Base-by-base conservation (phyloP, 768 basidiomycete species). In the Omphalotus guepiniiformis region DNA sequence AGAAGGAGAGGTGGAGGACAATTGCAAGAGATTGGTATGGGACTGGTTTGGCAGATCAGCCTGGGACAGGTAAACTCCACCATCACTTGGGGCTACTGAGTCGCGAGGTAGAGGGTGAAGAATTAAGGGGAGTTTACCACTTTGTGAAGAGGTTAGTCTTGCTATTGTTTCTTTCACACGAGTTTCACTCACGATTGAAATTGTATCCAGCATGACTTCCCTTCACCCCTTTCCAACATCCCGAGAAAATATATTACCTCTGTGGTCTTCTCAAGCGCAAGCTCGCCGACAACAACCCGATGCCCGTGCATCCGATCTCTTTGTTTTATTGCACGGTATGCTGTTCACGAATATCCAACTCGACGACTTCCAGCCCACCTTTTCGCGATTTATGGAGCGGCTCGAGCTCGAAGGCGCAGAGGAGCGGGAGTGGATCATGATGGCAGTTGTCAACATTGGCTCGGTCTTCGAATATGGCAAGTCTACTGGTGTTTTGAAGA, bases 11-110 rank as follows among this genome's bases (percentile, higher is more conserved):
- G 3, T 99, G 96, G 96, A 69, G 93, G 29, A 74, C 74, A 27
- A 88, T 93, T 36, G 93, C 95, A 3, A 71, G 85, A 54, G 91
- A 93, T 23, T 99, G 96, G 96, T 99, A 95, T 63, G 85, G 80
- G 15, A 74, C 80, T 29, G 94, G 93, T 0, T 70, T 99, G 27
- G 79, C 82, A 6, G 90, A 91, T 56, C 88, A 86, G 39, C 96
- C 96, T 1, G 94, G 93, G n/a, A 83, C 85, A 4, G 96, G 96
- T 2, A 85, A 94, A 59, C 68, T 99, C 32, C 96, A 98, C 63
- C 93, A 97, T 60, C 92, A 97, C 58, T 67, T 99, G 12, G 96
- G 93, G 2, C 63, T 95, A 53, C 74, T 99, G 36, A 87, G 87
- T 55, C 76, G 89, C 21, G 93, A 95, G 61, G 81, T 79, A 18